A percentile compares a stretch with the other conserved stretches of the same genome.
These are phyloP conservation scores for Herpetomonas samuelpessoai DNA, from an alignment of 208 protist genomes.

Conservation along the genomic window DNA sequence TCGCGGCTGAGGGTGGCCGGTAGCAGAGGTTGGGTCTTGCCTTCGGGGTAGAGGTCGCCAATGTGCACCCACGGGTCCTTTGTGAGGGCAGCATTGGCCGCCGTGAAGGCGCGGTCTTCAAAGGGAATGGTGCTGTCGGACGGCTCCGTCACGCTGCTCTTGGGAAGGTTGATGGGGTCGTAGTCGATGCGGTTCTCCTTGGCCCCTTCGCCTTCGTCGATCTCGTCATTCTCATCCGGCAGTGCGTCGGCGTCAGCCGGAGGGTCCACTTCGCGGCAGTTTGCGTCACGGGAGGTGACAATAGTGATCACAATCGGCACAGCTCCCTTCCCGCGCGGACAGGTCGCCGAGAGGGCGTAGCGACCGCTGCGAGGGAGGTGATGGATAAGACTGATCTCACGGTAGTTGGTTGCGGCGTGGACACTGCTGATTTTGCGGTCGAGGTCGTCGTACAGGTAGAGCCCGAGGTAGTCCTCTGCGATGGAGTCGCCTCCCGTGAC, in stretches of 20 bases:
- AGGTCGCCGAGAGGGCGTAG: conserved; percentile 52
- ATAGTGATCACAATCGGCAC: conserved; percentile 32
- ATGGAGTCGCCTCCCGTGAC: conserved; percentile 47
- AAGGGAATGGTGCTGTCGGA: conserved; percentile 29
- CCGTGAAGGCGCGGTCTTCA: conserved; percentile 30
- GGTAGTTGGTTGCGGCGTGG: conserved; percentile 53
- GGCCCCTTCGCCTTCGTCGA: conserved; percentile 35
- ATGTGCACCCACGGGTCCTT: conserved; percentile 37
- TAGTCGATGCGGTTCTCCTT: conserved; percentile 45
- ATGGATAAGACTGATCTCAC: conserved; percentile 48
- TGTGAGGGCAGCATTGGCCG: conserved; percentile 23
- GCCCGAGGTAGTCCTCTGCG: conserved; percentile 46
- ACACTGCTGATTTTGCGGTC: conserved; percentile 41
- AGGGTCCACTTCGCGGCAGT: conserved; percentile 27
- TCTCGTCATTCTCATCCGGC: conserved; percentile 35
- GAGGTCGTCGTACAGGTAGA: conserved; percentile 52
- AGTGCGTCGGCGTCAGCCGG: conserved; percentile 34
- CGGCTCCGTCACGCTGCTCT: conserved; percentile 17
- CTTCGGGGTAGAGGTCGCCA: conserved; percentile 60
- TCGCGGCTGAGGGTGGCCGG: conserved; percentile 45
- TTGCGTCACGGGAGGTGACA: conserved; percentile 19
- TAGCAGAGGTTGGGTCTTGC: conserved; percentile 55
- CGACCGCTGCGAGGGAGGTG: conserved; percentile 34
- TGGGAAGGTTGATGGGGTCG: conserved; percentile 28
- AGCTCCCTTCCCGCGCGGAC: conserved; percentile 33